Percentiles rank a stretch among this genome's conserved stretches.
phyloP scores from a whole-genome alignment of 2,329 filamentous ascomycete species.

The Colletotrichum trifolii region DNA sequence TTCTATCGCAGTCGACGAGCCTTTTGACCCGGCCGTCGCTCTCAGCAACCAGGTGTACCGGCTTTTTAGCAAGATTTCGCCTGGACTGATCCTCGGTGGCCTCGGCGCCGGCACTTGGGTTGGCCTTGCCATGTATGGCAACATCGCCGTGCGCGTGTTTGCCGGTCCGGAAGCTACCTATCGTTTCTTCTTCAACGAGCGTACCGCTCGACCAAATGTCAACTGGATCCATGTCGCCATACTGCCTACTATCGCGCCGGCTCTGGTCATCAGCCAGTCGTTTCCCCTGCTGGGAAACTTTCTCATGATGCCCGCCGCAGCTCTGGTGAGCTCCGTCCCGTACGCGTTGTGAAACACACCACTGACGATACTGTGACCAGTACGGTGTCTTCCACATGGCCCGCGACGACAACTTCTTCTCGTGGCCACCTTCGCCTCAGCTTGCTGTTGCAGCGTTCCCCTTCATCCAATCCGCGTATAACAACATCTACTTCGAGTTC shows the following conservation, averaged over 20 bases:
- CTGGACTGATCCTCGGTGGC: slow-evolving; percentile 74
- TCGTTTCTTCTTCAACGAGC: slow-evolving; percentile 34
- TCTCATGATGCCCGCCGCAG: slow-evolving; percentile 54
- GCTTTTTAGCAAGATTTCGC: slow-evolving; percentile 62
- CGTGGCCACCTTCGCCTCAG: slow-evolving; percentile 65
- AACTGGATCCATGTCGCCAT: slow-evolving; percentile 34
- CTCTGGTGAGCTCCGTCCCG: slow-evolving; percentile 48
- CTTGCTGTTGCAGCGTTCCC: slow-evolving; percentile 64
- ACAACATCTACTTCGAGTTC: slow-evolving; percentile 57
- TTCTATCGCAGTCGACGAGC: slow-evolving; percentile 79
- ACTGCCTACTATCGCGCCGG: slow-evolving; percentile 59
- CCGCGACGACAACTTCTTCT: slow-evolving; percentile 56
- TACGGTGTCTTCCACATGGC: slow-evolving; percentile 59
- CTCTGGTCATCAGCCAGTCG: slow-evolving; percentile 56
- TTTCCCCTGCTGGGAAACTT: slow-evolving; percentile 56
- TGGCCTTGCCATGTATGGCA: slow-evolving; percentile 65
- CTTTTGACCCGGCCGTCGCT: slow-evolving; percentile 78
- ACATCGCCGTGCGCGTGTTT: slow-evolving; percentile 61
- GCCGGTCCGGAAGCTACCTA: slow-evolving; percentile 56
- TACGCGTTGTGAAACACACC: slow-evolving; percentile 7
- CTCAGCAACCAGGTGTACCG: slow-evolving; percentile 69
- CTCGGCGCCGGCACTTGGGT: slow-evolving; percentile 62
- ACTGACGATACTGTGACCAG: slow-evolving; percentile 44
- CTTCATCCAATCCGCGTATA: slow-evolving; percentile 57
- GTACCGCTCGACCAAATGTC: slow-evolving; percentile 29